A percentile compares a stretch with the other conserved stretches of the same genome.
phyloP scores from a whole-genome alignment of 2,329 filamentous ascomycete genomes.

The Coniochaeta sp. region DNA sequence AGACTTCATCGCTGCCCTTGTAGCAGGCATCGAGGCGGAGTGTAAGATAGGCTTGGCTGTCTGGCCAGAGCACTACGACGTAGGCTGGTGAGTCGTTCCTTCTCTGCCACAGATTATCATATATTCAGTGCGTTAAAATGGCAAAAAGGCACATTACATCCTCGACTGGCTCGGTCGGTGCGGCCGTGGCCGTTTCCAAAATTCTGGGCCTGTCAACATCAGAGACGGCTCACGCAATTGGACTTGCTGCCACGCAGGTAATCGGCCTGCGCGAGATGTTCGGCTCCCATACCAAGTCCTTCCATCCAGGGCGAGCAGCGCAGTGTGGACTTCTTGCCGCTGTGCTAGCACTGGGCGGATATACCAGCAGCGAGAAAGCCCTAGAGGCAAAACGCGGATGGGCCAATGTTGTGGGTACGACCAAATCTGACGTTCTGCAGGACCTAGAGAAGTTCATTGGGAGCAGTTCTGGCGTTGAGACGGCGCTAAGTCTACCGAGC shows the following conservation, averaged over 20 bases:
- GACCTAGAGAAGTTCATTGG: background rate
- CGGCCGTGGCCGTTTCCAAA: constrained; percentile 42
- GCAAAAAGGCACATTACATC: constrained; percentile 40
- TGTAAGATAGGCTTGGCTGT: constrained; percentile 44
- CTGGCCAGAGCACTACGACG: constrained; percentile 45
- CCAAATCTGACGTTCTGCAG: constrained; percentile 15
- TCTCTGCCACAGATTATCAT: background rate
- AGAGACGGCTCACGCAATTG: constrained; percentile 41
- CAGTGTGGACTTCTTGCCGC: constrained; percentile 38
- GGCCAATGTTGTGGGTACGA: constrained; percentile 40
- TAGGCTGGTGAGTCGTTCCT: constrained; percentile 32
- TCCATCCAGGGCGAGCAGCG: constrained; percentile 44
- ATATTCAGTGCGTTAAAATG: background rate
- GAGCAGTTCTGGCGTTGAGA: constrained; percentile 7
- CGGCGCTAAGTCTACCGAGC: constrained; percentile 25
- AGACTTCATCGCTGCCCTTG: constrained; percentile 42
- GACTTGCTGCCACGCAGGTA: constrained; percentile 44
- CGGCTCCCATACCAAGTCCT: constrained; percentile 46
- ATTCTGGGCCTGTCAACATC: constrained; percentile 29
- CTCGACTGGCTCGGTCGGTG: constrained; percentile 42
- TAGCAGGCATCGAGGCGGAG: constrained; percentile 42
- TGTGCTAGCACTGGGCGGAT: constrained; percentile 34
- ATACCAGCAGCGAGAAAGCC: constrained; percentile 35
- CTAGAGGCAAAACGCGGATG: constrained; percentile 36
- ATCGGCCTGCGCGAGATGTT: constrained; percentile 47